A percentile compares a stretch with the other conserved stretches of the same genome.
These are phyloP conservation scores for Pugionium dolabratum DNA, from an alignment of 345 rosid genomes.

Conservation along the genomic window DNA sequence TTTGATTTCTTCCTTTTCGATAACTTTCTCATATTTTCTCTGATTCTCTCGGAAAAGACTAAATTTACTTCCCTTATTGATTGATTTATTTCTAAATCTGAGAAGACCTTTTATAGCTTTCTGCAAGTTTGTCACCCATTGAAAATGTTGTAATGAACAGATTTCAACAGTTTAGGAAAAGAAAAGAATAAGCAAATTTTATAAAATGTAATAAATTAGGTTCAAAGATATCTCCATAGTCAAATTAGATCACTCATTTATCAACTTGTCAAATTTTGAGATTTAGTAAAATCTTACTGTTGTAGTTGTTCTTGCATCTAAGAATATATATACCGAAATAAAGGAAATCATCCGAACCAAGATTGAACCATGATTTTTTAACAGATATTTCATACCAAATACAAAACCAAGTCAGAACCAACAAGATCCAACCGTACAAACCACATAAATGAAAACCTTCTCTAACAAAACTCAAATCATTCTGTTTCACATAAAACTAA, in stretches of 20 bases:
- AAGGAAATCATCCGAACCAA: neutral
- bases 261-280: slow-evolving; percentile 5
- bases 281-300: neutral
- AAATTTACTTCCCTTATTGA: neutral
- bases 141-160: neutral
- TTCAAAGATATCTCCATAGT: slow-evolving; percentile 18
- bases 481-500: too few species aligned
- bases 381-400: too few species aligned
- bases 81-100: neutral
- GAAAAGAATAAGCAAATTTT: neutral
- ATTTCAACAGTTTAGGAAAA: neutral
- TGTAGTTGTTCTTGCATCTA: too few species aligned
- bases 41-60: neutral
- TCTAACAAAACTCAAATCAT: too few species aligned
- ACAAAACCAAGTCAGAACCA: too few species aligned
- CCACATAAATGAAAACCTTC: too few species aligned
- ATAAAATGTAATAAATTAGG: slow-evolving; percentile 2
- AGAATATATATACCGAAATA: neutral
- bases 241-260: slow-evolving; percentile 13
- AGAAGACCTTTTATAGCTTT: neutral
- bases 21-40: slow-evolving; percentile 13
- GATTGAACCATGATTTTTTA: too few species aligned
- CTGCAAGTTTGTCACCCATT: too few species aligned
- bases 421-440: too few species aligned
- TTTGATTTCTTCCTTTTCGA: slow-evolving; percentile 9